Base-by-base conservation (phyloP, 176 grass and related monocot genomes). In the Poa pratensis region DNA sequence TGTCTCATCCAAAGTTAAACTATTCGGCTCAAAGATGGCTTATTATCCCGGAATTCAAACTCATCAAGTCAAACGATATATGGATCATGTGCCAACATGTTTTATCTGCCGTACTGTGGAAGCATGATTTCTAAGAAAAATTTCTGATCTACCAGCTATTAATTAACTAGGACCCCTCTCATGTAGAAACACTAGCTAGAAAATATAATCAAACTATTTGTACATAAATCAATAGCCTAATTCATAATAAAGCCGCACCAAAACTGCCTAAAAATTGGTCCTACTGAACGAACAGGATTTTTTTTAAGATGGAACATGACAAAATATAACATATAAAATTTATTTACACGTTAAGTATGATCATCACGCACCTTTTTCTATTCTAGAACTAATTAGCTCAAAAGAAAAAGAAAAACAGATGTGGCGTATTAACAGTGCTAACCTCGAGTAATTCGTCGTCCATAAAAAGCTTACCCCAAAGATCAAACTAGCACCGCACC, bases 401-500 rank as follows among this genome's bases (percentile, higher is more conserved):
- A 59, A 48, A n/a, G 0, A 51, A n/a, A n/a, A n/a, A n/a, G n/a
- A 63, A 19, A 88, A 63, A 78, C 55, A 58, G 12, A 67, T 42
- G 52, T 57, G 35, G 13, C 9, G 20, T n/a, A 40, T 3, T 18
- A 37, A 15, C 40, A 49, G 22, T 83, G 48, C 73, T 66, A 53
- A 83, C 54, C 66, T 79, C 15, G 66, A 86, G 58, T 50, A 65
- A 86, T 23, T 35, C 70, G 5, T 66, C 63, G 15, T 73, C 64
- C 84, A 87, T 68, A 81, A 77, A 73, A 79, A 65, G 76, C 19
- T 58, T 67, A 74, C 46, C 79, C 51, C 4, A 74, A 83, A 58
- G 66, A 22, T 67, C n/a, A 86, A 59, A 16, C 26, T 32, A 58
- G 48, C 74, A 79, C 49, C 2, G 40, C 15, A 16, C n/a, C 24